phyloP scores from a whole-genome alignment of 306 rosid species.

The Citrullus amarus region DNA sequence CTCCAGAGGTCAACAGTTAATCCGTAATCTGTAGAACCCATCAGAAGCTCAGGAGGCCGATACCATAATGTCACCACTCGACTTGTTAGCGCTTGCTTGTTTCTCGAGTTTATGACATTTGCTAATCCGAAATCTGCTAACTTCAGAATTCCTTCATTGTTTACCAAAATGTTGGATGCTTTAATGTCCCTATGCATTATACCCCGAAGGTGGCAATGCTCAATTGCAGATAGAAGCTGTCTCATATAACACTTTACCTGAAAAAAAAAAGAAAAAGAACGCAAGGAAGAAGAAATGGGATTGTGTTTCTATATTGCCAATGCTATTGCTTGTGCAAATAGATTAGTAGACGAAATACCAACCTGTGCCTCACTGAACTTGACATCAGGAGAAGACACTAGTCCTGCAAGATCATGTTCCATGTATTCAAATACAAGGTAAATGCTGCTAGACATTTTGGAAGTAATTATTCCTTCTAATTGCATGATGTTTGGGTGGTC shows the following conservation, averaged over 20 bases:
- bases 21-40: constrained; percentile 83
- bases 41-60: constrained; percentile 95
- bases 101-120: constrained; percentile 41
- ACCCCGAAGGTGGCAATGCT: constrained; percentile 91
- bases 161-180: constrained; percentile 79
- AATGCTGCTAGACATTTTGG: constrained; percentile 62
- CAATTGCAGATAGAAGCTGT: constrained; percentile 84
- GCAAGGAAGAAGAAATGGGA: not conserved
- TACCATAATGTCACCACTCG: constrained; percentile 96
- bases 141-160: constrained; percentile 78
- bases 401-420: constrained; percentile 99
- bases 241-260: constrained; percentile 93
- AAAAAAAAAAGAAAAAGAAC: not conserved
- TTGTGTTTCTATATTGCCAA: not conserved
- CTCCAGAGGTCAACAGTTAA: constrained; percentile 95
- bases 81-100: constrained; percentile 61
- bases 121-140: constrained; percentile 96
- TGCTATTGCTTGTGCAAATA: not conserved
- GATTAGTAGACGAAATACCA: not conserved
- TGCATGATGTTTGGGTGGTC: constrained; percentile 97
- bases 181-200: constrained; percentile 91
- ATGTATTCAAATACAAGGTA: constrained; percentile 96
- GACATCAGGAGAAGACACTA: constrained; percentile 59
- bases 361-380: constrained; percentile 71
- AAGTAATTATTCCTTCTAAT: constrained; percentile 78